phyloP scores from a whole-genome alignment of 352 stramenopile species.

The Phytopythium mirpurense region DNA sequence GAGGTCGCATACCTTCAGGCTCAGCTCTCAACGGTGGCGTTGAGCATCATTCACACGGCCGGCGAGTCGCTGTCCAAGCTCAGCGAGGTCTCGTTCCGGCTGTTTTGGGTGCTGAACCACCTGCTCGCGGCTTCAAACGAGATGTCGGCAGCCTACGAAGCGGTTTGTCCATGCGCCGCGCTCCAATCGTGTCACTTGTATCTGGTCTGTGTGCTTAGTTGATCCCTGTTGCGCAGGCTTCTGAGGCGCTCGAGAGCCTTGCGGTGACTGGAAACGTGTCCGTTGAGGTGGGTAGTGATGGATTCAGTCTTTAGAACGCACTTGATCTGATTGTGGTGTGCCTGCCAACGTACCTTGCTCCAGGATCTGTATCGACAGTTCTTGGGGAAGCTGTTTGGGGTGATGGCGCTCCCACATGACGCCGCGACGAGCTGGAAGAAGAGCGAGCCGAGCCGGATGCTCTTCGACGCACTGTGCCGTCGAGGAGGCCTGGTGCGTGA shows the following conservation, averaged over 20 bases:
- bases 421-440: slow-evolving; percentile 50
- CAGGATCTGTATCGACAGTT: slow-evolving; percentile 58
- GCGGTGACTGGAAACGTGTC: slow-evolving; percentile 20
- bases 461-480: slow-evolving; percentile 78
- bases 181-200: too few species aligned
- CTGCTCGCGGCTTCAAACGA: slow-evolving; percentile 54
- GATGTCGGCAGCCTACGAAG: slow-evolving; percentile 43
- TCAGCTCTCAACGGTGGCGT: slow-evolving; percentile 53
- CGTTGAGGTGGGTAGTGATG: slow-evolving; percentile 29
- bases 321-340: not conserved
- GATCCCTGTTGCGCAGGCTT: slow-evolving; percentile 25
- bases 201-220: too few species aligned
- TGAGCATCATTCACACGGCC: slow-evolving; percentile 56
- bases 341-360: not conserved
- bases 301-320: not conserved
- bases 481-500: slow-evolving; percentile 47
- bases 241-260: slow-evolving; percentile 25
- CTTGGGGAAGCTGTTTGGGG: slow-evolving; percentile 44
- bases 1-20: slow-evolving; percentile 69
- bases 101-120: slow-evolving; percentile 82
- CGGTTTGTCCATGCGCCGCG: slow-evolving; percentile 34
- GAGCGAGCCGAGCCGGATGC: slow-evolving; percentile 40
- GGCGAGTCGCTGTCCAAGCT: slow-evolving; percentile 29
- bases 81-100: slow-evolving; percentile 51
- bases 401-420: slow-evolving; percentile 42